Evolutionary conservation across 192 early-diverging fungal species (phyloP).

Genomic region (Backusella circina): DNA sequence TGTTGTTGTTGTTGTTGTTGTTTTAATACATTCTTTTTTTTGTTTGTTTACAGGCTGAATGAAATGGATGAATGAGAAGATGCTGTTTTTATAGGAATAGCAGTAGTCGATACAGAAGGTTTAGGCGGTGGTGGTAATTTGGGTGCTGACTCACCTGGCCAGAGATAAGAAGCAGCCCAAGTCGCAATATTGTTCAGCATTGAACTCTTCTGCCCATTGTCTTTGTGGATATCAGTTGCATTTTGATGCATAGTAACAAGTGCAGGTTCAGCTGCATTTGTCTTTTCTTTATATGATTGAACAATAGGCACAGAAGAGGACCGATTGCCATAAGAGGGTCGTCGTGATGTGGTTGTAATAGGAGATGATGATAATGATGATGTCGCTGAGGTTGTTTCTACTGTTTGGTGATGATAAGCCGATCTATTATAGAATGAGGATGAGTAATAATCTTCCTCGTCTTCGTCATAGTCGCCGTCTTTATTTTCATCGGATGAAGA

Average conservation of each 20-base stretch:
- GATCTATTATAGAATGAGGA: neutral
- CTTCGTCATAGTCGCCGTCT: neutral
- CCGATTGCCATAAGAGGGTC: neutral
- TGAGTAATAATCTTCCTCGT: neutral
- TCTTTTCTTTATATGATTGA: neutral
- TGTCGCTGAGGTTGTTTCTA: neutral
- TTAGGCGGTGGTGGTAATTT: neutral
- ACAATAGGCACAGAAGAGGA: neutral
- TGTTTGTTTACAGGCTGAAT: neutral
- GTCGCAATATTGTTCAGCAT: neutral
- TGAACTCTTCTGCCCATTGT: neutral
- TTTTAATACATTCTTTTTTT: neutral
- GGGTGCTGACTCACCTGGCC: neutral
- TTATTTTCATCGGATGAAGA: neutral
- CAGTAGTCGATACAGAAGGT: neutral
- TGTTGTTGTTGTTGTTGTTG: neutral
- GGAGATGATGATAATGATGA: neutral
- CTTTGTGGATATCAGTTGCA: conserved; percentile 6
- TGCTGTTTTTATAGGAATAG: neutral
- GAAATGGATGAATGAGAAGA: conserved; percentile 10
- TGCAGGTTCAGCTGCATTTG: conserved; percentile 1
- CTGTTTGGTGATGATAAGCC: neutral
- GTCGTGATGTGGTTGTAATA: neutral
- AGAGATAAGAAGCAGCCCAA: conserved; percentile 18
- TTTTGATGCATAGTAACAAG: conserved; percentile 8